Base-by-base conservation (phyloP, 257 asterid species). In the Eustoma russellianum region DNA sequence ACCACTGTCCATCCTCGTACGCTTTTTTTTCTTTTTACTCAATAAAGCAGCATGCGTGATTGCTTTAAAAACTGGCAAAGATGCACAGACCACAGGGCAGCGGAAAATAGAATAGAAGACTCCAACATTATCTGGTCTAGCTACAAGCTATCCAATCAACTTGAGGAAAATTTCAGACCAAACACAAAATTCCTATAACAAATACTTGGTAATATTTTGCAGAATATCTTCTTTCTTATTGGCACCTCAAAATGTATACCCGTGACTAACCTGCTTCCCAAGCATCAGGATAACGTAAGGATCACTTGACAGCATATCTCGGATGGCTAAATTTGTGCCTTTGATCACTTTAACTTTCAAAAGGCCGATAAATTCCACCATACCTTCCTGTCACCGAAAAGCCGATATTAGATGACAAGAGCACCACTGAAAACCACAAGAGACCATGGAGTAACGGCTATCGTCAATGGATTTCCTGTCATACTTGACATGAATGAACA, bases 221-320 rank as follows among this genome's bases (percentile, higher is more conserved):
- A 24, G 7, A 0, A 49, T 35, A 10, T 13, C 18, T 30, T 2
- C 41, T 12, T 46, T 40, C 1, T 16, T 38, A 47, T n/a, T 3
- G 17, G 24, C 62, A 28, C 19, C 28, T 16, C 55, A 52, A 50
- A 50, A 24, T 17, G 13, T 30, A 8, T 8, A 24, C 30, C 30
- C 30, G 30, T 24, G 30, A 24, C 69, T 54, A 63, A 88, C 99
- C 94, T 88, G 99, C 59, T 79, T 75, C 45, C 99, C 99, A 46
- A 92, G 93, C 50, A 59, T 74, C 74, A 88, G 51, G 62, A 92
- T 83, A 55, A 88, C 94, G 58, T 92, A 92, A 11, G 99, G 99
- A 76, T 92, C 99, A 61, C 99, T 92, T 13, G 99, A 76, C 50
- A 82, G 71, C 94, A 88, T 78, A 70, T 92, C 99, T 48, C 99